Evolutionary conservation across 2,329 filamentous ascomycete species (phyloP).

Genomic region (Cryphonectria japonica): DNA sequence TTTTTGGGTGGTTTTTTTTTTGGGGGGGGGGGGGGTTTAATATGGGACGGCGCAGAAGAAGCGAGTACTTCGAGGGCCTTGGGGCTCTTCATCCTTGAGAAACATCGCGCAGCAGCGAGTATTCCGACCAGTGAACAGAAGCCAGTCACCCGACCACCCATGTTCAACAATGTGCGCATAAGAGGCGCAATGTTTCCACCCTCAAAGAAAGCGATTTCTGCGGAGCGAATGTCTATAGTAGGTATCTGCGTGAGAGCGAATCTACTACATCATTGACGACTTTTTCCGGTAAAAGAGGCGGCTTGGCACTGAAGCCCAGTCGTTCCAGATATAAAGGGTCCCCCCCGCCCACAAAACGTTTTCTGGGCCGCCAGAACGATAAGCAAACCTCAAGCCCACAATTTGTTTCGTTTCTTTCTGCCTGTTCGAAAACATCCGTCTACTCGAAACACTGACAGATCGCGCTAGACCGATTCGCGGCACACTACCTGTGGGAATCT

Average conservation of each 20-base stretch:
- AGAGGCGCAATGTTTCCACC: background rate
- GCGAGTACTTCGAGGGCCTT: background rate
- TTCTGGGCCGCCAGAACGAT: background rate
- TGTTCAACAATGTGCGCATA: background rate
- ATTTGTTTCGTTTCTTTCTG: background rate
- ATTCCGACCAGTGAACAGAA: no score
- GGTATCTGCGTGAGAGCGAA: background rate
- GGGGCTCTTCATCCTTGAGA: background rate
- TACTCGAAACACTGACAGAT: conserved; percentile 1
- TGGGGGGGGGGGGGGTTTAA: no score
- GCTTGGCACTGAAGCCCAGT: background rate
- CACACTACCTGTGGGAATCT: background rate
- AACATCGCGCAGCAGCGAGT: background rate
- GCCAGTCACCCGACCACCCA: background rate
- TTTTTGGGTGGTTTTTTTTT: background rate
- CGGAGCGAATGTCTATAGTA: background rate
- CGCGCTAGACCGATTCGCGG: background rate
- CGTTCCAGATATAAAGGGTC: background rate
- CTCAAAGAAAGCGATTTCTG: background rate
- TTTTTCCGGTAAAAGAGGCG: conserved; percentile 1
- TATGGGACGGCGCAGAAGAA: background rate
- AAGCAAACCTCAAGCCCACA: background rate
- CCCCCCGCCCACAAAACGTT: background rate
- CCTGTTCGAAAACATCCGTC: background rate
- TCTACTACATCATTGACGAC: background rate